phyloP scores from a whole-genome alignment of 495 filamentous ascomycete genomes.

The Neurospora africana region DNA sequence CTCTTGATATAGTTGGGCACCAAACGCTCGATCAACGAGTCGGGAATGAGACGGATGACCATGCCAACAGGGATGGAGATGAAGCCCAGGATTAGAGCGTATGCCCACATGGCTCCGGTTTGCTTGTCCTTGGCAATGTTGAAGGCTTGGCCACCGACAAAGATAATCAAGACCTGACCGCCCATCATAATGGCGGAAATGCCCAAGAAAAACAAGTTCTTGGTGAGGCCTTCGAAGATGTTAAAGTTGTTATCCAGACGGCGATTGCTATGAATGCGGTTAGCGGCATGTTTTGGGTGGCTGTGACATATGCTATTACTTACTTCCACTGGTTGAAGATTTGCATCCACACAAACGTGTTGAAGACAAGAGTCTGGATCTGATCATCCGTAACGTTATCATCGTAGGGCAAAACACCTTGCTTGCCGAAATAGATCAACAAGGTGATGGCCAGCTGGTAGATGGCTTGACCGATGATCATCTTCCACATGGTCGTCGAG shows the following conservation, averaged over 20 bases:
- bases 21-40: conserved; percentile 52
- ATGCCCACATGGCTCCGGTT: conserved; percentile 60
- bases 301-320: conserved; percentile 19
- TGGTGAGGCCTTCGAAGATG: conserved; percentile 70
- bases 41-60: conserved; percentile 50
- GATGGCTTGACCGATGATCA: conserved; percentile 79
- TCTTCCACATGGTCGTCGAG: conserved; percentile 88
- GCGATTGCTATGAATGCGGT: conserved; percentile 49
- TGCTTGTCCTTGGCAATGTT: conserved; percentile 49
- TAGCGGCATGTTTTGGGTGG: conserved; percentile 2
- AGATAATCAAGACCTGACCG: conserved; percentile 72
- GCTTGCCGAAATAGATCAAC: conserved; percentile 63
- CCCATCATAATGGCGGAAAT: conserved; percentile 74
- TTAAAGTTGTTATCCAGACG: conserved; percentile 83
- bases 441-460: conserved; percentile 75
- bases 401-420: conserved; percentile 45
- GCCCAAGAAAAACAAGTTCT: conserved; percentile 73
- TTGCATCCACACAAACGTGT: conserved; percentile 95
- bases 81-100: conserved; percentile 60
- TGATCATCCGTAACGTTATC: conserved; percentile 24
- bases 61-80: conserved; percentile 67
- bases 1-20: conserved; percentile 59
- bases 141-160: conserved; percentile 64
- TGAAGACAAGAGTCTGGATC: conserved; percentile 73
- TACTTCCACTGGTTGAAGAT: conserved; percentile 93